These are phyloP conservation scores for Zygosaccharomyces pseudobailii DNA, from an alignment of 1,139 yeast species.

Conservation along the genomic window DNA sequence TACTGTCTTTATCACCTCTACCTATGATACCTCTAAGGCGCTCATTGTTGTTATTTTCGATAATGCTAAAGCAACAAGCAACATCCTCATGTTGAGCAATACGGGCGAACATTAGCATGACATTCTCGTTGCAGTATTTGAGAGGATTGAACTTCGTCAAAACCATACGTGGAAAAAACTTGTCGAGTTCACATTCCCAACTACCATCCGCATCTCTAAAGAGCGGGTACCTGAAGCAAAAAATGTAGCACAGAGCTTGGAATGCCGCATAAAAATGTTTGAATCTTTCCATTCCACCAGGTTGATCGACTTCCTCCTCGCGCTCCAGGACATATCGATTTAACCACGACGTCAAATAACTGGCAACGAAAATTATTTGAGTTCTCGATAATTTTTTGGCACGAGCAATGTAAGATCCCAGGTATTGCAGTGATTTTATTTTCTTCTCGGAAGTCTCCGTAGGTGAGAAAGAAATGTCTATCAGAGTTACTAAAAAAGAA, in stretches of 20 bases:
- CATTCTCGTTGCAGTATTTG: slow-evolving; percentile 89
- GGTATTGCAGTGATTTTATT: slow-evolving; percentile 85
- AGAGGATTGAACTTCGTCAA: slow-evolving; percentile 89
- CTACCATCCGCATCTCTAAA: slow-evolving; percentile 42
- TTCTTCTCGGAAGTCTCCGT: slow-evolving; percentile 67
- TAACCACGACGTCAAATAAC: slow-evolving; percentile 79
- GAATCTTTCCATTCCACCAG: slow-evolving; percentile 76
- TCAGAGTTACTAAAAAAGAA: slow-evolving; percentile 72
- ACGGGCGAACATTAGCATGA: slow-evolving; percentile 89
- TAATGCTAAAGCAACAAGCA: slow-evolving; percentile 88
- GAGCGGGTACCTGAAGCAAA: slow-evolving; percentile 75
- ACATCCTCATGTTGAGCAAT: slow-evolving; percentile 86
- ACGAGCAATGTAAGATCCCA: slow-evolving; percentile 87
- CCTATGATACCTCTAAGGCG: slow-evolving; percentile 40
- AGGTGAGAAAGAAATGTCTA: slow-evolving; percentile 74
- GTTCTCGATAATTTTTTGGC: slow-evolving; percentile 67
- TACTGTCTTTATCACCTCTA: slow-evolving; percentile 33
- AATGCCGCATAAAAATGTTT: slow-evolving; percentile 88
- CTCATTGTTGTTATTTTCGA: slow-evolving; percentile 74
- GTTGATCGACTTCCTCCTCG: slow-evolving; percentile 68
- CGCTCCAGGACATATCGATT: slow-evolving; percentile 75
- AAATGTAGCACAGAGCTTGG: slow-evolving; percentile 85
- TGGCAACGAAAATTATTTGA: slow-evolving; percentile 73
- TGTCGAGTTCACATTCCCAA: slow-evolving; percentile 85
- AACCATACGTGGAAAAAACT: slow-evolving; percentile 80